Conservation (phyloP, 345 rosid genomes). For the Hibiscus trionum region DNA sequence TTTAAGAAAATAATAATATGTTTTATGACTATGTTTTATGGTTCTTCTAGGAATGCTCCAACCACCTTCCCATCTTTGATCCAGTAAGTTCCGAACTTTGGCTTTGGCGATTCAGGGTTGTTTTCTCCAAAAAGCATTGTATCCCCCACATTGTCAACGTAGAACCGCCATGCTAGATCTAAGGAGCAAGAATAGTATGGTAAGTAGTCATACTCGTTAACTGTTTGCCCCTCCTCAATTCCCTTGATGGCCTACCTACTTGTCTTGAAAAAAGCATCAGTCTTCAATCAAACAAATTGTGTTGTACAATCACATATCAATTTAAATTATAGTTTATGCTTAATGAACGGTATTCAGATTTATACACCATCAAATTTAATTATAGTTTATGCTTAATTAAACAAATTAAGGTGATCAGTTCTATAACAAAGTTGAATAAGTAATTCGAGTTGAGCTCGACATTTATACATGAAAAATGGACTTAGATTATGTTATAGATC, state of each 20-base stretch:
- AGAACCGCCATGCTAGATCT: constrained; percentile 93
- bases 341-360: background rate
- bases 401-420: background rate
- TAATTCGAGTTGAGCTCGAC: background rate
- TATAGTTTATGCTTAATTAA: no score
- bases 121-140: constrained; percentile 73
- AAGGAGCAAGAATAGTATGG: constrained; percentile 91
- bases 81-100: constrained; percentile 91
- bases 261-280: constrained; percentile 78
- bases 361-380: background rate
- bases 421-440: background rate
- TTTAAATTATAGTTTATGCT: background rate
- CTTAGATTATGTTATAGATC: background rate
- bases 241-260: constrained; percentile 78
- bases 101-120: constrained; percentile 46
- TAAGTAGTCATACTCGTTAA: constrained; percentile 80
- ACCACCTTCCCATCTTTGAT: constrained; percentile 79
- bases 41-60: constrained; percentile 76
- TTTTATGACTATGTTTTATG: no score
- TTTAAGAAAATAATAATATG: no score
- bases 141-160: constrained; percentile 92
- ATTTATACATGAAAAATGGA: background rate
- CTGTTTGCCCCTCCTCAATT: constrained; percentile 51
- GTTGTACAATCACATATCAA: background rate
- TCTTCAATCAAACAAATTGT: constrained; percentile 36